A percentile compares a stretch with the other conserved stretches of the same genome.
These are phyloP conservation scores for Penicillium sp. DNA, from an alignment of 2,329 filamentous ascomycete species.

Conservation along the genomic window DNA sequence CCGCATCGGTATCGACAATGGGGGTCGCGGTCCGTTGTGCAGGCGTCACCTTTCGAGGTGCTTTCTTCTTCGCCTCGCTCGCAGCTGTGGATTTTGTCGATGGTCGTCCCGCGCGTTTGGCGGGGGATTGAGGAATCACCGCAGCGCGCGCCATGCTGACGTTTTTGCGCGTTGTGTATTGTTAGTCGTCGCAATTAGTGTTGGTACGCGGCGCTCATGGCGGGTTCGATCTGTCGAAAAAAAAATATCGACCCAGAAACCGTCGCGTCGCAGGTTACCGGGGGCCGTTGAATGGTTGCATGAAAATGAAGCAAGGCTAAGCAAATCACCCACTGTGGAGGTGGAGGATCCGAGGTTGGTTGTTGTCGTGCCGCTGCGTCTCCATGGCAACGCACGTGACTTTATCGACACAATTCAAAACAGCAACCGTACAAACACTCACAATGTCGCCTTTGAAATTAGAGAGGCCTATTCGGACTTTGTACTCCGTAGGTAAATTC, in stretches of 20 bases:
- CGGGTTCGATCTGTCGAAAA: conserved; percentile 14
- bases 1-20: conserved; percentile 8
- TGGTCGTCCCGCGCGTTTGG: conserved; percentile 18
- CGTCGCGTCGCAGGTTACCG: neutral
- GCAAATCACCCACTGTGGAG: conserved; percentile 12
- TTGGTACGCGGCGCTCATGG: conserved; percentile 16
- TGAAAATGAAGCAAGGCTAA: conserved; percentile 9
- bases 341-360: conserved; percentile 15
- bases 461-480: no score
- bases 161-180: conserved; percentile 4
- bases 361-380: conserved; percentile 17
- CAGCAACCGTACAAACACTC: no score
- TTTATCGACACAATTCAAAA: neutral
- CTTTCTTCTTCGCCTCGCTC: conserved; percentile 14
- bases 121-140: conserved; percentile 22
- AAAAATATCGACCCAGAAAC: neutral
- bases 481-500: no score
- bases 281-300: conserved; percentile 9
- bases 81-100: conserved; percentile 18
- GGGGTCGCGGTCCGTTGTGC: conserved; percentile 3
- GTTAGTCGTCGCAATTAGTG: conserved; percentile 5
- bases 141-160: conserved; percentile 24
- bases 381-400: conserved; percentile 18
- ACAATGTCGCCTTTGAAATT: no score
- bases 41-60: neutral